Percentiles rank a stretch among this genome's conserved stretches.
These are phyloP conservation scores for Colletotrichum acutatum DNA, from an alignment of 2,329 filamentous ascomycete genomes.

Conservation along the genomic window DNA sequence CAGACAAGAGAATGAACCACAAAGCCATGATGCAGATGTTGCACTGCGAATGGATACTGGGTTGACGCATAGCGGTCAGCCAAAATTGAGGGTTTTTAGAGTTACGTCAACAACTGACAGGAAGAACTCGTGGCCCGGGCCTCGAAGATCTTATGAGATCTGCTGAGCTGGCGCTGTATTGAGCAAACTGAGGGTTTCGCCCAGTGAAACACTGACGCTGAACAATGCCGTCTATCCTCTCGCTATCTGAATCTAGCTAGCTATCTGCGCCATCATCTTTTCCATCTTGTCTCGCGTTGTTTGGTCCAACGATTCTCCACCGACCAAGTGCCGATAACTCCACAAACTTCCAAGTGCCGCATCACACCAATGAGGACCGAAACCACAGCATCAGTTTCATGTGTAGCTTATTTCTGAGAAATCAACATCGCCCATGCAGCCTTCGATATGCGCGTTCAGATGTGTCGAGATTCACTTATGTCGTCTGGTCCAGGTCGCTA, in stretches of 20 bases:
- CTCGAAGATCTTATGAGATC: not conserved
- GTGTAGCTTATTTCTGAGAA: no score
- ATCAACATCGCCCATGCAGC: no score
- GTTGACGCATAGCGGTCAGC: not conserved
- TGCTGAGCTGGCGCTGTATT: not conserved
- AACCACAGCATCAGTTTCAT: no score
- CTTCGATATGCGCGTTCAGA: no score
- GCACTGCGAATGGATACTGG: not conserved
- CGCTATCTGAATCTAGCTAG: no score
- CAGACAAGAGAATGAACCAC: not conserved
- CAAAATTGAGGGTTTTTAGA: not conserved
- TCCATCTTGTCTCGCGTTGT: not conserved
- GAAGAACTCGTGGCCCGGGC: constrained; percentile 20
- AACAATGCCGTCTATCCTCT: not conserved
- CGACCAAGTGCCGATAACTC: constrained; percentile 12
- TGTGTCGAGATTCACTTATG: no score
- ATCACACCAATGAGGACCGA: no score
- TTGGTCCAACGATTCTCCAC: not conserved
- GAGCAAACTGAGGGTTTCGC: not conserved
- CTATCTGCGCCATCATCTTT: not conserved
- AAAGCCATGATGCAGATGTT: not conserved
- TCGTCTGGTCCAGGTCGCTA: not conserved
- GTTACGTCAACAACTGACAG: constrained; percentile 13
- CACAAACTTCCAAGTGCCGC: not conserved
- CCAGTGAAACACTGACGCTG: not conserved